Evolutionary conservation across 805 yeast species (phyloP), one percentile per base, ranked within the genome.

Genomic region (Candida morakotiae): DNA sequence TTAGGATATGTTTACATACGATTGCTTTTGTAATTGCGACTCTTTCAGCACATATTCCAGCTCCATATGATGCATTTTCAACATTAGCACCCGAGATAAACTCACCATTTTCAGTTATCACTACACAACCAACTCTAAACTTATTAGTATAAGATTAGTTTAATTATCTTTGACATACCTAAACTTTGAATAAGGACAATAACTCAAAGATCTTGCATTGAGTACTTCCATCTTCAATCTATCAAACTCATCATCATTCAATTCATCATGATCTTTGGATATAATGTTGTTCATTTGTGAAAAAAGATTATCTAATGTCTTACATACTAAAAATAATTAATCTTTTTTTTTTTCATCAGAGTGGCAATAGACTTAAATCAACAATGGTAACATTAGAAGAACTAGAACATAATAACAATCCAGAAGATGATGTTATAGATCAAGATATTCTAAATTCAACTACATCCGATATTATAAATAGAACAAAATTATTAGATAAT

Each of bases 41-140:
- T 37, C 71, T 48, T 44, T 64, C 72, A 1, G 72, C 71, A 42
- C 71, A 64, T 4, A 66, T 59, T n/a, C 60, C 55, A 22, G 63
- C 68, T 9, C 87, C 94, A 53, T 85, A 89, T 34, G 93, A 79
- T 2, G 97, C 98, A 56, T 91, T 93, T 56, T 91, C 98, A 19
- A 93, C 79, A 48, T 91, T 91, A 28, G 95, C 95, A 4, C 98
- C 98, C 9, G 61, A 52, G 17, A 82, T 61, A 29, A 54, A 66
- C 14, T 62, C 62, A 2, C 77, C 83, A 7, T 64, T 53, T 0
- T 53, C 56, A 1, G 87, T 69, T 17, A 86, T 52, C 1, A 91
- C 49, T 3, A 81, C 75, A 37, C 95, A 86, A 0, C 98, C 98
- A 2, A 91, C 98, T 35, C 87, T 69, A 24, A 4, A 37, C 2